Conservation (phyloP, 148 eudicot genomes). For the Heliosperma pusillum region DNA sequence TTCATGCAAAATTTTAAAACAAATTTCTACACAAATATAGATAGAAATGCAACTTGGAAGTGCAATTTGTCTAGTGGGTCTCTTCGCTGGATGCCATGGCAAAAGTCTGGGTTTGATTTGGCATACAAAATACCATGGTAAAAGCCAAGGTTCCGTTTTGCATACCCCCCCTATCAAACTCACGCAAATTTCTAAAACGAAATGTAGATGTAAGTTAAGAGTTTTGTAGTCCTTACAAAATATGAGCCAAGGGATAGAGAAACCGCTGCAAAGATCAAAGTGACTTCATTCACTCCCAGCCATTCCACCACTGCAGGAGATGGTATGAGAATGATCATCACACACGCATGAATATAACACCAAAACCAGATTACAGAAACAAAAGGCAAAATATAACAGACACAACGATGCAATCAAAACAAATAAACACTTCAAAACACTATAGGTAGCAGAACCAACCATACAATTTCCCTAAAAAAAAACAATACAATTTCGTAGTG, state of each 20-base stretch:
- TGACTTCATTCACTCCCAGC: conserved; percentile 48
- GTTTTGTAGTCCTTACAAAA: conserved; percentile 41
- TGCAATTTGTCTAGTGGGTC: too few relatives aligned
- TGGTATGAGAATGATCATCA: neutral
- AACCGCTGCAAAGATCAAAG: conserved; percentile 38
- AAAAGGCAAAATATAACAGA: neutral
- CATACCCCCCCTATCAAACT: too few relatives aligned
- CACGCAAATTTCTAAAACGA: too few relatives aligned
- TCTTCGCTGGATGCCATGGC: too few relatives aligned
- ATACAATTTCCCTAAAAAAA: too few relatives aligned
- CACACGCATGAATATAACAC: neutral
- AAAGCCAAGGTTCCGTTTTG: too few relatives aligned
- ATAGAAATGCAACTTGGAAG: too few relatives aligned
- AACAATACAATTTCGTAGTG: too few relatives aligned
- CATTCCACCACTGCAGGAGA: conserved; percentile 52
- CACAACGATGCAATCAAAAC: neutral
- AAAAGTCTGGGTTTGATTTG: too few relatives aligned
- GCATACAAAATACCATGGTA: too few relatives aligned
- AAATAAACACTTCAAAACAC: neutral
- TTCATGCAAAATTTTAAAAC: too few relatives aligned
- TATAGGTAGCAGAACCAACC: neutral
- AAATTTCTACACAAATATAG: too few relatives aligned
- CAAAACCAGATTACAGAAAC: neutral
- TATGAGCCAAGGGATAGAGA: conserved; percentile 45
- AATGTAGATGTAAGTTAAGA: neutral